Evolutionary conservation across 1,284 basidiomycete genomes (phyloP), one percentile per base, ranked within the genome.

Genomic region (Heterobasidion parviporum): DNA sequence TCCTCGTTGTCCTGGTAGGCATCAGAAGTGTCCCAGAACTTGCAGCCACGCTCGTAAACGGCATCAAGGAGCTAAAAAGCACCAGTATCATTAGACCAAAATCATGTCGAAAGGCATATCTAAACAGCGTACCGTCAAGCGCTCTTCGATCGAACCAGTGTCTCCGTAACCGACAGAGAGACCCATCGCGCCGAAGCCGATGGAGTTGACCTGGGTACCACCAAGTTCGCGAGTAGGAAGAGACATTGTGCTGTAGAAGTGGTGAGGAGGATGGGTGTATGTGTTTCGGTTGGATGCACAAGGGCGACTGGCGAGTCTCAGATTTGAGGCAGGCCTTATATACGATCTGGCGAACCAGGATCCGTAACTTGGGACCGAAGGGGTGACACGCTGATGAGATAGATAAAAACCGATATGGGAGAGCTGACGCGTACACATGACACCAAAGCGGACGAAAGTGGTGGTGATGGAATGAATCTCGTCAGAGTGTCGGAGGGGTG

Each of bases 11-110:
- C 60, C 10, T 60, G 60, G 57, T 71, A 72, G 7, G 61, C 49
- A 57, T 68, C 61, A 4, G 67, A 65, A 7, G 66, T 68, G 56
- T 70, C 68, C 68, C 68, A 69, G 57, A 62, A 60, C 8, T 60
- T 65, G 49, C 62, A 64, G 2, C 68, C 66, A n/a, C 47, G 50
- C 34, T 63, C 68, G 55, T 65, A 64, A 1, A 67, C 56, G 5
- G 60, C 59, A 46, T 70, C 68, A 1, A 70, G 54, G 18, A 69
- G 16, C 68, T 70, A 41, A 41, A 34, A 26, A 7, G 12, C 32
- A 26, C 18, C 26, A 48, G 26, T 48, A 14, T 16, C 6, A 10
- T 12, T 5, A 41, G 20, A 14, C 16, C 44, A 55, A 45, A 35
- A 52, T 38, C n/a, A 6, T 16, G 2, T 12, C 32, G n/a, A n/a